These are phyloP conservation scores for Hypoxylon sp. DNA, from an alignment of 2,329 filamentous ascomycete genomes.

Conservation along the genomic window DNA sequence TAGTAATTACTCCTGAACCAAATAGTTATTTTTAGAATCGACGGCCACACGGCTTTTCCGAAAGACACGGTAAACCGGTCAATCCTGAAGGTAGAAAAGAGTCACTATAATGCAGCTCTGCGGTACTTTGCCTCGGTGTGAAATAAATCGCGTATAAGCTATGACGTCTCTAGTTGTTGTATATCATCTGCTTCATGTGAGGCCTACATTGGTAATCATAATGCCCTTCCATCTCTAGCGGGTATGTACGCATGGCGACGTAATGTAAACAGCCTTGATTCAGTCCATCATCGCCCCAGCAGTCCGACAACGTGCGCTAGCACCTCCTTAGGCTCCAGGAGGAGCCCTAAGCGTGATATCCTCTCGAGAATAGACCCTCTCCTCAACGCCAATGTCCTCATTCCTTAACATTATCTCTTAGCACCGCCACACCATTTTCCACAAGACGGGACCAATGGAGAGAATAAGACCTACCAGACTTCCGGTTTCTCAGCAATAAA, in stretches of 20 bases:
- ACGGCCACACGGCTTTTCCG: too few species aligned
- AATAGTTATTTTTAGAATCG: too few species aligned
- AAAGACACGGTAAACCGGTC: neutral
- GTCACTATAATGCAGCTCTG: too few species aligned
- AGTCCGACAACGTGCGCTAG: neutral
- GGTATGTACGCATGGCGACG: neutral
- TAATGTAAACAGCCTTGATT: neutral
- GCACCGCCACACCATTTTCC: neutral
- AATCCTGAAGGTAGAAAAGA: neutral
- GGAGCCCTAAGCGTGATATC: constrained; percentile 14
- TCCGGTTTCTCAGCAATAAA: constrained; percentile 80
- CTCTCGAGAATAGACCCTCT: constrained; percentile 49
- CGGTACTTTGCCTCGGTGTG: too few species aligned
- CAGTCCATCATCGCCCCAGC: neutral
- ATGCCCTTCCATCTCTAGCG: neutral
- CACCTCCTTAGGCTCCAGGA: neutral
- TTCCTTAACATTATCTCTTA: constrained; percentile 42
- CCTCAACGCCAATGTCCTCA: constrained; percentile 51
- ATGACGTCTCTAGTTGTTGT: neutral
- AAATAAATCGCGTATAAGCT: neutral
- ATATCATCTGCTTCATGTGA: neutral
- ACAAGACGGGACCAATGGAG: neutral
- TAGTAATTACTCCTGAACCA: too few species aligned
- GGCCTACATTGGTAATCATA: neutral
- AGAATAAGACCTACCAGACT: constrained; percentile 68